Percentiles rank a stretch among this genome's conserved stretches.
phyloP scores from a whole-genome alignment of 169 alveolate species.

The Cardiosporidium cionae region DNA sequence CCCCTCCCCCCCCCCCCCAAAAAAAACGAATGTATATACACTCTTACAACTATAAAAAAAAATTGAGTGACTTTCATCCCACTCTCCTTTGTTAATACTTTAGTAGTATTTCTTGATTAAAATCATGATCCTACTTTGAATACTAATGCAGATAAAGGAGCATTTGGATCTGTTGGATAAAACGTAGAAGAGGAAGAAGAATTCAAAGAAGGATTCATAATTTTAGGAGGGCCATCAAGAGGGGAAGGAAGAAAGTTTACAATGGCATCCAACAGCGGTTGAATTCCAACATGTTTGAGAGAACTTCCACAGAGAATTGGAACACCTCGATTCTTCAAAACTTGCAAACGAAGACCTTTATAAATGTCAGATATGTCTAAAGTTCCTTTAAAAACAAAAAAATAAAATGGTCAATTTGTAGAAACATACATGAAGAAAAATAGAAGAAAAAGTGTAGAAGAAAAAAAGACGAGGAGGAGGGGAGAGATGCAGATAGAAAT shows the following conservation, averaged over 20 bases:
- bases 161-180: not conserved
- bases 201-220: not conserved
- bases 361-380: conserved; percentile 53
- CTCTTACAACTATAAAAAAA: too few species aligned
- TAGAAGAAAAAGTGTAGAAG: too few species aligned
- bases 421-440: too few species aligned
- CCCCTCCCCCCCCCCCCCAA: too few species aligned
- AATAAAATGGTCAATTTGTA: too few species aligned
- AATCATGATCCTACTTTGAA: not conserved
- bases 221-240: conserved; percentile 13
- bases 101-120: too few species aligned
- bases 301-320: conserved; percentile 83
- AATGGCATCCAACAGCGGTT: conserved; percentile 81
- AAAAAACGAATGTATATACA: too few species aligned
- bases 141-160: not conserved
- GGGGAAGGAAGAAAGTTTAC: conserved; percentile 84
- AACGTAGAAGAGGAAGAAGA: not conserved
- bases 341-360: conserved; percentile 57
- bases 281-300: conserved; percentile 84
- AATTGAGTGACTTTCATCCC: too few species aligned
- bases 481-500: too few species aligned
- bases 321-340: conserved; percentile 48
- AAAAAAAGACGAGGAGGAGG: too few species aligned
- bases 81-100: too few species aligned
- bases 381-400: too few species aligned